These are phyloP conservation scores for Amoeboaphelidium protococcarum DNA, from an alignment of 371 early-diverging fungal genomes.

Conservation along the genomic window DNA sequence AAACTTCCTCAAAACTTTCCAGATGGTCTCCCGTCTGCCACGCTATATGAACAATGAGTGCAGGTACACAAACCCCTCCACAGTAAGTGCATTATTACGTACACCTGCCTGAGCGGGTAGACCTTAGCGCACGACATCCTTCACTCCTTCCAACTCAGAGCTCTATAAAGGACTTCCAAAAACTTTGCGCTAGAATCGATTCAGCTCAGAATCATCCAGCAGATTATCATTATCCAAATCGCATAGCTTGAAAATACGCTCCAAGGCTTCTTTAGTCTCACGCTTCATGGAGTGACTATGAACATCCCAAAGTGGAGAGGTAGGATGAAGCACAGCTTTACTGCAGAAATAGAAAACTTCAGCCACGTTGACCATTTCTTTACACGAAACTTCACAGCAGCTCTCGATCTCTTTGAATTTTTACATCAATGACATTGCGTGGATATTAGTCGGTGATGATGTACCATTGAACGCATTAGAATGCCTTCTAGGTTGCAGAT, in stretches of 20 bases:
- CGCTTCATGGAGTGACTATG: slow-evolving; percentile 63
- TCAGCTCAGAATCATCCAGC: slow-evolving; percentile 69
- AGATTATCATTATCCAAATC: slow-evolving; percentile 73
- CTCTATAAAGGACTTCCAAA: slow-evolving; percentile 75
- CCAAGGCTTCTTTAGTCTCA: slow-evolving; percentile 61
- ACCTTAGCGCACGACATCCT: slow-evolving; percentile 63
- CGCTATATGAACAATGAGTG: slow-evolving; percentile 83
- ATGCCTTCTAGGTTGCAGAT: slow-evolving; percentile 50
- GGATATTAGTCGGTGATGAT: too few relatives aligned
- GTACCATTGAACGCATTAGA: slow-evolving; percentile 45
- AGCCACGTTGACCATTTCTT: slow-evolving; percentile 65
- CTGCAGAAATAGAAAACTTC: slow-evolving; percentile 97
- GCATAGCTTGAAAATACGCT: slow-evolving; percentile 73
- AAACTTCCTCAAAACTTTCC: slow-evolving; percentile 81
- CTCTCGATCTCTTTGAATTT: slow-evolving; percentile 97
- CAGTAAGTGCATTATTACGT: slow-evolving; percentile 48
- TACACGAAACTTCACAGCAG: slow-evolving; percentile 89
- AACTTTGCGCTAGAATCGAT: slow-evolving; percentile 77
- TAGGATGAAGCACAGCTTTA: slow-evolving; percentile 88
- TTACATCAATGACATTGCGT: slow-evolving; percentile 85
- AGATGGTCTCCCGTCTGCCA: slow-evolving; percentile 85
- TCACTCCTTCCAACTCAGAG: slow-evolving; percentile 79
- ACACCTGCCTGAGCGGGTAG: slow-evolving; percentile 72
- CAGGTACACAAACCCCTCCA: slow-evolving; percentile 61
- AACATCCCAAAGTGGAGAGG: slow-evolving; percentile 79